Evolutionary conservation across 306 rosid species (phyloP), one percentile per base, ranked within the genome.

Genomic region (Gynostemma pentaphyllum): DNA sequence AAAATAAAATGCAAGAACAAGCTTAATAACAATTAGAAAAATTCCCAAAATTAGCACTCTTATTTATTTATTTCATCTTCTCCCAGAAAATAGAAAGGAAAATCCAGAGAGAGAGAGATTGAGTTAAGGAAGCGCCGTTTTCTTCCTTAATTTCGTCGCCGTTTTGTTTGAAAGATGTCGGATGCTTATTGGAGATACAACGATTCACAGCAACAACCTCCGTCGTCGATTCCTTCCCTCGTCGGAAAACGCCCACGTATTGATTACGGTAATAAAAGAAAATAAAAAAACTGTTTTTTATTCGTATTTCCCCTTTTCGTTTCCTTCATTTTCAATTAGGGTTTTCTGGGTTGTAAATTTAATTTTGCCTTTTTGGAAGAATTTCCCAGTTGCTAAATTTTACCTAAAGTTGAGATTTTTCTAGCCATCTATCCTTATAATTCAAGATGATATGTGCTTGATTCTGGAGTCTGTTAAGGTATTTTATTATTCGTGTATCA

Each of bases 141-240:
- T n/a, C 18, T 50, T n/a, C n/a, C 29, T 18, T 52, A 21, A 49
- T 2, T 49, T 22, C 26, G 0, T 22, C 47, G 23, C 44, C 46
- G 22, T 36, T 37, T 50, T 67, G 10, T 16, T 28, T 21, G 36
- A 32, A 47, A 9, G 65, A 91, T 91, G 98, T 85, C 96, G 34
- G 95, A 91, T 73, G 82, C 80, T 49, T 88, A 88, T 34, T 88
- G 98, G 98, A 83, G 96, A 85, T 91, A 91, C 78, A 68, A 79
- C 68, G 96, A 91, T 11, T 40, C 92, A 11, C 89, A 88, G 39
- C 87, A 80, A 59, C 76, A 73, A 5, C 86, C 84, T 3, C 68
- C 82, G 8, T 59, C 82, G 68, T 78, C 77, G 65, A 67, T 85
- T 46, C 34, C 87, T 53, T 22, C 87, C 45, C 42, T 83, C 70